These are phyloP conservation scores for Trypanosoma congolense DNA, from an alignment of 208 protist genomes.

Conservation along the genomic window DNA sequence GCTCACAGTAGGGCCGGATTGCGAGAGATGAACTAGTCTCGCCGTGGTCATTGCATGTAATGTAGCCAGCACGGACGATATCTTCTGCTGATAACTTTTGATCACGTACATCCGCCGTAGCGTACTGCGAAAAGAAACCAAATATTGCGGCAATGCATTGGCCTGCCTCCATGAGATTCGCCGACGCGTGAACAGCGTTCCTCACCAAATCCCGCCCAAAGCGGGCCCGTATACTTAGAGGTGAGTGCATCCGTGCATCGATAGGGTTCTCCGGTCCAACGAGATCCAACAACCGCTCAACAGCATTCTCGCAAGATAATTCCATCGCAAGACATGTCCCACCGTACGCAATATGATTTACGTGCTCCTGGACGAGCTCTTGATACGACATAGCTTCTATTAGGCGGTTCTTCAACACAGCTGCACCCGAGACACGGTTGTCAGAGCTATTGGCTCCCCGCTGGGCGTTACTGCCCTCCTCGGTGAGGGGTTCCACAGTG, in stretches of 20 bases:
- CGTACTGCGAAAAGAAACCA: slow-evolving; percentile 39
- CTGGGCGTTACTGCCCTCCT: not conserved
- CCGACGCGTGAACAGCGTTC: slow-evolving; percentile 64
- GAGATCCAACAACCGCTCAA: slow-evolving; percentile 52
- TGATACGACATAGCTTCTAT: slow-evolving; percentile 27
- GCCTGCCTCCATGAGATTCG: slow-evolving; percentile 43
- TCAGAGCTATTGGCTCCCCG: slow-evolving; percentile 4
- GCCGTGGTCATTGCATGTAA: not conserved
- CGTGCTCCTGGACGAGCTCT: slow-evolving; percentile 28
- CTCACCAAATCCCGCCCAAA: slow-evolving; percentile 47
- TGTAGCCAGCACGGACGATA: not conserved
- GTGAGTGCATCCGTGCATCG: slow-evolving; percentile 43
- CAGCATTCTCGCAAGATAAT: slow-evolving; percentile 48
- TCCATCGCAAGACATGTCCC: slow-evolving; percentile 62
- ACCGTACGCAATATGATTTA: slow-evolving; percentile 38
- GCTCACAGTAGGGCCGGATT: slow-evolving; percentile 17
- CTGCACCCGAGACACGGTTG: slow-evolving; percentile 2
- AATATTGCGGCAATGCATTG: slow-evolving; percentile 47
- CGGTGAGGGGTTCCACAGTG: not conserved
- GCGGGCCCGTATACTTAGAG: slow-evolving; percentile 44
- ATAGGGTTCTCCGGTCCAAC: slow-evolving; percentile 59
- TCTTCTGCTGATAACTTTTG: slow-evolving; percentile 6
- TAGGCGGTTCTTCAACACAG: slow-evolving; percentile 15
- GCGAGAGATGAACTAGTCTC: not conserved
- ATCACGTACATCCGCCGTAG: slow-evolving; percentile 16